Evolutionary conservation across 2,329 filamentous ascomycete species (phyloP), one percentile per base, ranked within the genome.

Genomic region (Fusarium austroafricanum): DNA sequence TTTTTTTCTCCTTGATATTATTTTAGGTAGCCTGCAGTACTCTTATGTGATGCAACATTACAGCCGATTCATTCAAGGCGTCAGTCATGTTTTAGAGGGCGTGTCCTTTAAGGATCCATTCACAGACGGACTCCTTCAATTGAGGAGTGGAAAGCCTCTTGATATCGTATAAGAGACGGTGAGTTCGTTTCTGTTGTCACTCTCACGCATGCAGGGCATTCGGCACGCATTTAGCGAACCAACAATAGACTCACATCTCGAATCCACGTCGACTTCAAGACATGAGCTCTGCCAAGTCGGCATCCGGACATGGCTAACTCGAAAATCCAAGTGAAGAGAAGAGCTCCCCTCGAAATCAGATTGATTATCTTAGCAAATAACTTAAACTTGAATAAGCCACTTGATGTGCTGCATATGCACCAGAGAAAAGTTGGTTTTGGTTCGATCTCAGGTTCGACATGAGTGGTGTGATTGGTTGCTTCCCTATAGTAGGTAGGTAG

Each of bases 141-240:
- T 29, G 42, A 61, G 58, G 58, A 33, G 55, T 52, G 44, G 17
- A n/a, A 53, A 21, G 31, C 40, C 21, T 33, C 49, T 44, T 12
- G 15, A 20, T 23, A 21, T 61, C 45, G 33, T 61, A 26, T 53
- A 46, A 61, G 58, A 61, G 46, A 61, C 56, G 46, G 46, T 46
- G 56, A 61, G 46, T 44, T 38, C 31, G 26, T 21, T 35, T 21
- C 12, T 35, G 11, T 18, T 38, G 28, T 35, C 35, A 23, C 18
- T 59, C 52, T 57, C 28, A 58, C 37, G 18, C 53, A 57, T 60
- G 39, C 33, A 56, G 20, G 51, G 33, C 28, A 40, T 23, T 21
- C 11, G 21, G 35, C 14, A 23, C 4, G 21, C 21, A 23, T 23
- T 4, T 23, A 23, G 21, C 21, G 35, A 50, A 39, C 47, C 35